Base-by-base conservation (phyloP, 2,329 filamentous ascomycete species). In the Claviceps pusilla region DNA sequence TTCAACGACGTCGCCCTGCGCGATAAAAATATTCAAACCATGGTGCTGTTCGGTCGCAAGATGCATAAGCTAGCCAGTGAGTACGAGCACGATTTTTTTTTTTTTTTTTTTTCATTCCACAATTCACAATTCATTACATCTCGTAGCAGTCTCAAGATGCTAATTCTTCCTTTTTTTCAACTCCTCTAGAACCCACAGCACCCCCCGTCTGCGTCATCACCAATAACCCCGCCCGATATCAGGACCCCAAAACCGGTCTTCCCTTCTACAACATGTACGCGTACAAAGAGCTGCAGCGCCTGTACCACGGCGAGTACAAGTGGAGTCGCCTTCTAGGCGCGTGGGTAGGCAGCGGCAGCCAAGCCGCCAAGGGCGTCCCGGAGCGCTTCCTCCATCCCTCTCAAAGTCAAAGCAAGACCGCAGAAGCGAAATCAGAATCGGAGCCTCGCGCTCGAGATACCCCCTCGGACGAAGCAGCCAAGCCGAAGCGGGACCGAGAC, bases 281-380 rank as follows among this genome's bases (percentile, higher is more conserved):
- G 0, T 96, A 89, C 70, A 82, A 82, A 61, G 83, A 94, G 66
- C 85, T 97, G 48, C 84, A 87, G 62, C 80, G 84, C 54, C 76
- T 95, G 14, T 71, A 80, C 52, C 78, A 75, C 1, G 86, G 88
- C 47, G 82, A 87, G 48, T 90, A 89, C 66, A 80, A 80, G 55
- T 98, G 88, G 87, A 95, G 89, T 65, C 76, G 75, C 35, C 74
- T 93, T 60, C 69, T 95, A 35, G 89, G 87, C 6, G 87, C 84
- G 16, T 98, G 90, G 78, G 84, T 91, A 4, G 91, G 91, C 0
- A 78, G 76, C 59, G 76, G 73, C 59, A 73, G 72, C 65, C 72
- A 69, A 61, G 80, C 87, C 0, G 87, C 86, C 9, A 76, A 75
- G 43, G 90, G 89, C 7, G 90, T 95, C 29, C 91, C 89, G 0